phyloP scores from a whole-genome alignment of 495 filamentous ascomycete species.

The Alectoria sarmentosa region DNA sequence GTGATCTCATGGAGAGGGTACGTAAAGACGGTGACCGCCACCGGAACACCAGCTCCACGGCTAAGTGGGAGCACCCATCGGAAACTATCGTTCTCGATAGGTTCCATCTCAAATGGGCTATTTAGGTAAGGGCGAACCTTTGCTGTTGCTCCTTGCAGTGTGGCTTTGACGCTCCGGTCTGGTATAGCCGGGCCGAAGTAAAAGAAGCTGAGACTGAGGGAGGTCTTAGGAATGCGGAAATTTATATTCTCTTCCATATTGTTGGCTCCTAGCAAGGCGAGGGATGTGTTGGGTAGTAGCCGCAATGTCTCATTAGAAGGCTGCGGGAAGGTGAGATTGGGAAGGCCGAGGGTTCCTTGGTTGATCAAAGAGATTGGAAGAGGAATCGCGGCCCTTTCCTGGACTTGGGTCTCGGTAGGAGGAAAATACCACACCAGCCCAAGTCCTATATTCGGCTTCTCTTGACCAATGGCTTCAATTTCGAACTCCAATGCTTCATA shows the following conservation, averaged over 20 bases:
- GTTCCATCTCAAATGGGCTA: not conserved
- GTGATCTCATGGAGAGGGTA: not conserved
- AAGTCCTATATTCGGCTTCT: not conserved
- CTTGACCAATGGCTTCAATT: not conserved
- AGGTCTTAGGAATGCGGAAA: not conserved
- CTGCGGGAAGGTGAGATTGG: not conserved
- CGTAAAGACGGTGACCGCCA: conserved; percentile 5
- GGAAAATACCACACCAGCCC: conserved; percentile 4
- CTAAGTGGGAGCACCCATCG: not conserved
- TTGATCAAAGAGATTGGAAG: not conserved
- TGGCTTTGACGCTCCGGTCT: not conserved
- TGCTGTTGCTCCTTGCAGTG: not conserved
- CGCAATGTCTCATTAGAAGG: not conserved
- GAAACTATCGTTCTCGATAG: not conserved
- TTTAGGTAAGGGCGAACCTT: not conserved
- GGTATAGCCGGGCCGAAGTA: not conserved
- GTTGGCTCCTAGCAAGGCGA: not conserved
- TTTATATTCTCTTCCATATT: not conserved
- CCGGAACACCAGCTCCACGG: not conserved
- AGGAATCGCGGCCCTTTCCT: not conserved
- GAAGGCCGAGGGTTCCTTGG: not conserved
- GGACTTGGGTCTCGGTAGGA: not conserved
- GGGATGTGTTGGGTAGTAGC: not conserved
- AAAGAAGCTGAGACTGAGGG: conserved; percentile 4
- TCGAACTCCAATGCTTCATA: conserved; percentile 7